Percentiles rank a stretch among this genome's conserved stretches.
phyloP scores from a whole-genome alignment of 352 stramenopile genomes.

The Phytophthora megakarya region DNA sequence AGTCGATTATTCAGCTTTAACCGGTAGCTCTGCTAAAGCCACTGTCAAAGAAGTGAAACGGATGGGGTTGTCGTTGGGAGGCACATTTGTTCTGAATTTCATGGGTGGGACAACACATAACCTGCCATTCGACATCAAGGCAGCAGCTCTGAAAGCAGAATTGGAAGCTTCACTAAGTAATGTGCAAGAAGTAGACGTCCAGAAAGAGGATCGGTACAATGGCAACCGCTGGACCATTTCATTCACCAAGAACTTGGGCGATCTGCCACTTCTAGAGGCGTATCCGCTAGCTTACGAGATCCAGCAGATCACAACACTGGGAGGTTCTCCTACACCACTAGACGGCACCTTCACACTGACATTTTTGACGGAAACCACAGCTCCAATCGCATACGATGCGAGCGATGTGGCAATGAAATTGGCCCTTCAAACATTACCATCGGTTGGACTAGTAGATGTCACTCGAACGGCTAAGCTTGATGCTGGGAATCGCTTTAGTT shows the following conservation, averaged over 20 bases:
- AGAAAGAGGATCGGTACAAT: slow-evolving; percentile 72
- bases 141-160: slow-evolving; percentile 79
- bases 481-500: slow-evolving; percentile 87
- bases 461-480: slow-evolving; percentile 69
- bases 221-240: slow-evolving; percentile 94
- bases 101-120: slow-evolving; percentile 91
- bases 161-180: slow-evolving; percentile 70
- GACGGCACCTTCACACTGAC: slow-evolving; percentile 88
- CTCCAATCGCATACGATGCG: slow-evolving; percentile 86
- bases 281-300: slow-evolving; percentile 92
- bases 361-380: slow-evolving; percentile 82
- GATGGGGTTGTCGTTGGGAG: slow-evolving; percentile 84
- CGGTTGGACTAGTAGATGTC: slow-evolving; percentile 92
- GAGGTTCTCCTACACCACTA: slow-evolving; percentile 93
- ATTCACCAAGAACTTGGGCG: slow-evolving; percentile 96
- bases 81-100: slow-evolving; percentile 94
- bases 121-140: slow-evolving; percentile 91
- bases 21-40: slow-evolving; percentile 60
- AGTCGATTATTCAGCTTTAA: slow-evolving; percentile 54
- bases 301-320: slow-evolving; percentile 91
- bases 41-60: slow-evolving; percentile 68
- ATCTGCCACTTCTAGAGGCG: slow-evolving; percentile 90
- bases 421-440: slow-evolving; percentile 87
- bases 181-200: slow-evolving; percentile 74
- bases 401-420: slow-evolving; percentile 84